Evolutionary conservation across 306 rosid species (phyloP), one percentile per base, ranked within the genome.

Genomic region (Trichosanthes cucumerina): DNA sequence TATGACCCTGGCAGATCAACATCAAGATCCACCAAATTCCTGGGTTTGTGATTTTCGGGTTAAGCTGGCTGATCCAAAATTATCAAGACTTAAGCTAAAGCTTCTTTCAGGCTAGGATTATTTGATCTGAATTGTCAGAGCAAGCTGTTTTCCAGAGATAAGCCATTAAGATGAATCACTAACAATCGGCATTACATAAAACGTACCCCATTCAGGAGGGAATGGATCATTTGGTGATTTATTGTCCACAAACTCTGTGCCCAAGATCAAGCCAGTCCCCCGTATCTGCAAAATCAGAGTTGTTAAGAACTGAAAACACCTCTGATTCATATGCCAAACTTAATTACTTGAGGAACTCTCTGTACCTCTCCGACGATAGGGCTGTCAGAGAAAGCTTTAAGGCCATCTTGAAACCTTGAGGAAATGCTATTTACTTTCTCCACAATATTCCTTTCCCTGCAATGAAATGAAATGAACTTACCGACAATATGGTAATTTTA

Each of bases 121-220:
- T 21, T 56, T n/a, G 62, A 21, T n/a, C 33, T 6, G 3, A 9
- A 24, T 7, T 26, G 13, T 58, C 13, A 23, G 64, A 26, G 28
- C 62, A 56, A n/a, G 62, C 21, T n/a, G 57, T 19, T 21, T 56
- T n/a, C 24, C 62, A 56, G 24, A 56, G 23, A 14, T 2, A 24
- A 71, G 36, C 1, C 62, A 49, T 31, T 44, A 50, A 74, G 9
- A 50, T 46, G 57, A 3, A 46, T 24, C 3, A 0, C 23, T 7
- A 23, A 36, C 24, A 53, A 79, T 72, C 39, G 64, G 41, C 74
- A 78, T 18, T 34, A 6, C 28, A 56, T 34, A 57, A 59, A 76
- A 86, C 96, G 86, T 88, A 79, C 99, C 96, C 98, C 99, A 96
- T 87, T 88, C 96, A 57, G 97, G 79, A 80, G 99, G 99, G 80